Base-by-base conservation (phyloP, 164 flowering plant species). In the Magnolia changhungtana region DNA sequence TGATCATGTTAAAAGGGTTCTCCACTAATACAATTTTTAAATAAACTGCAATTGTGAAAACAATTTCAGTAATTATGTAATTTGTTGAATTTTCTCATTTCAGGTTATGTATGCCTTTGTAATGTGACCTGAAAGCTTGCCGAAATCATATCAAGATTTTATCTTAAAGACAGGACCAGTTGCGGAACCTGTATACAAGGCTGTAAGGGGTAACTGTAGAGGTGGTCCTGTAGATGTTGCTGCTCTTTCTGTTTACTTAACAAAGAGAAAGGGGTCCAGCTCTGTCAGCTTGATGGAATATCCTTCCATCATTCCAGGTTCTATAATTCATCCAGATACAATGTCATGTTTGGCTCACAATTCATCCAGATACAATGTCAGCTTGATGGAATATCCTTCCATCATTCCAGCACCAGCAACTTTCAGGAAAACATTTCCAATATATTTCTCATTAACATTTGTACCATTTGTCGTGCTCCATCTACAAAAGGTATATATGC, bases 61-160 rank as follows among this genome's bases (percentile, higher is more conserved):
- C 13, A 8, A 8, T 51, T 51, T 51, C 1, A 51, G 10, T 51
- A 51, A 51, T 51, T 51, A 8, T 51, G 58, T 13, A 51, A 13
- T 13, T 14, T 14, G 70, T 29, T 11, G 16, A 27, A 9, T 67
- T 67, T 52, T 29, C 31, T 72, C 51, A 45, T 67, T 79, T 71
- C 89, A 96, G 99, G 93, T 96, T 73, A 96, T 96, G 99, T 96
- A 96, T 87, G 83, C 95, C 67, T 96, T 96, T 80, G 87, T 96
- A 16, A 96, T 96, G 99, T 97, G 91, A 72, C 99, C 99, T 76
- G 98, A 96, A 86, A 96, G 92, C 87, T 86, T 96, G 88, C 99
- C 98, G 59, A 93, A 92, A 87, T 77, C 98, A 72, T 96, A 96
- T 84, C 90, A 85, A 82, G 94, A 96, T 73, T 96, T 96, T 67